Evolutionary conservation across 2,329 filamentous ascomycete species (phyloP).

Genomic region (Didymella arachidicola): DNA sequence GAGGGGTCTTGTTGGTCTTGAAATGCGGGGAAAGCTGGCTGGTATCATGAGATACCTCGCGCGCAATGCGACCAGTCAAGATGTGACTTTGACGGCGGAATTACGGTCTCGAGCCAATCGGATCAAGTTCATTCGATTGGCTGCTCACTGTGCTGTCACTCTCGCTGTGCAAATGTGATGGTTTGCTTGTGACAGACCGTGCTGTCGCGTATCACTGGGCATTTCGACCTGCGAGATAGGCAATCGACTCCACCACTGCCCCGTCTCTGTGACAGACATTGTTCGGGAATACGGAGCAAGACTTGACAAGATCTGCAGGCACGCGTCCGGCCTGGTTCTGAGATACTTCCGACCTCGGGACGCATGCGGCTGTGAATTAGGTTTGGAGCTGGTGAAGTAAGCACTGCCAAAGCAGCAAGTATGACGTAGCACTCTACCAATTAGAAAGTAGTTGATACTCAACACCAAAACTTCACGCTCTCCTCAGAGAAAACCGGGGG

Average conservation of each 20-base stretch:
- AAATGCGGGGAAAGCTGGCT: conserved; percentile 37
- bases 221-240: background rate
- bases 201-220: conserved; percentile 21
- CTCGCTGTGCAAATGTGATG: conserved; percentile 8
- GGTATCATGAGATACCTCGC: conserved; percentile 14
- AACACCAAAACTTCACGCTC: conserved; percentile 8
- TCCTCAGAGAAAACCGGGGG: no score
- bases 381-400: conserved; percentile 5
- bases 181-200: conserved; percentile 16
- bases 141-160: conserved; percentile 7
- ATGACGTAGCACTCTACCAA: conserved; percentile 12
- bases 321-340: conserved; percentile 3
- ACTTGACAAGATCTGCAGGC: conserved; percentile 9
- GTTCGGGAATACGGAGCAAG: conserved; percentile 9
- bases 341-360: conserved; percentile 1
- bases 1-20: conserved; percentile 34
- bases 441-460: conserved; percentile 5
- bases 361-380: conserved; percentile 9
- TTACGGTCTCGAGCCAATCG: conserved; percentile 30
- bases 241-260: background rate
- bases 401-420: no score
- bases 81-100: conserved; percentile 15
- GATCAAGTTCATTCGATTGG: conserved; percentile 10
- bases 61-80: conserved; percentile 23
- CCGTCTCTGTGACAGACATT: conserved; percentile 2